A percentile compares a stretch with the other conserved stretches of the same genome.
Conservation (phyloP, 2,329 filamentous ascomycete genomes). For the Chaetomiaceae sp. region DNA sequence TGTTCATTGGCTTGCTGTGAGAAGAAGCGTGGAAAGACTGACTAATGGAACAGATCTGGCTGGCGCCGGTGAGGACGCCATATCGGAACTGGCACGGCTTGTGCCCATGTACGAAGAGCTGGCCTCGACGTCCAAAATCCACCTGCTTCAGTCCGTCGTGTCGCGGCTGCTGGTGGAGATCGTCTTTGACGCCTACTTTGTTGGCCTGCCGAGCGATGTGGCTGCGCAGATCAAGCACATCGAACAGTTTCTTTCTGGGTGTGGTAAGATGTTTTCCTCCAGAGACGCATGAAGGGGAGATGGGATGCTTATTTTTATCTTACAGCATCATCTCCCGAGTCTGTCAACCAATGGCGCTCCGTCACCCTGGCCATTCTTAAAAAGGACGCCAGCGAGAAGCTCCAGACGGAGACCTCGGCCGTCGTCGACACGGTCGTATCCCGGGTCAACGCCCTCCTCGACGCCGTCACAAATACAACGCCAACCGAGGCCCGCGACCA, state of each 20-base stretch:
- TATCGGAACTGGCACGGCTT: slow-evolving; percentile 42
- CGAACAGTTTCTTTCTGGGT: slow-evolving; percentile 41
- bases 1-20: neutral
- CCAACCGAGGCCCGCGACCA: slow-evolving; percentile 44
- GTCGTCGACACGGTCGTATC: slow-evolving; percentile 41
- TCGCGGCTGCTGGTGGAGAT: slow-evolving; percentile 55
- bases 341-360: slow-evolving; percentile 62
- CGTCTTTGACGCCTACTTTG: slow-evolving; percentile 59
- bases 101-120: slow-evolving; percentile 56
- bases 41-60: slow-evolving; percentile 38
- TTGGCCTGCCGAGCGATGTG: slow-evolving; percentile 54
- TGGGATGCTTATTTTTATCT: neutral
- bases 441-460: slow-evolving; percentile 46
- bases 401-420: slow-evolving; percentile 42
- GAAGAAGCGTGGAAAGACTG: neutral
- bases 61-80: slow-evolving; percentile 37
- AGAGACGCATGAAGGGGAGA: neutral
- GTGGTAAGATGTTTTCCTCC: slow-evolving; percentile 38
- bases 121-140: slow-evolving; percentile 50
- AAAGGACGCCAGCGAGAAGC: slow-evolving; percentile 45
- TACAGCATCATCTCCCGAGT: slow-evolving; percentile 36
- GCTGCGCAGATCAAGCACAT: slow-evolving; percentile 45
- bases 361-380: slow-evolving; percentile 56
- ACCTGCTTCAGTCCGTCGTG: slow-evolving; percentile 58
- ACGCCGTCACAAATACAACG: slow-evolving; percentile 42